These are phyloP conservation scores for Sporisorium exsertum DNA, from an alignment of 1,284 basidiomycete species.

Conservation along the genomic window DNA sequence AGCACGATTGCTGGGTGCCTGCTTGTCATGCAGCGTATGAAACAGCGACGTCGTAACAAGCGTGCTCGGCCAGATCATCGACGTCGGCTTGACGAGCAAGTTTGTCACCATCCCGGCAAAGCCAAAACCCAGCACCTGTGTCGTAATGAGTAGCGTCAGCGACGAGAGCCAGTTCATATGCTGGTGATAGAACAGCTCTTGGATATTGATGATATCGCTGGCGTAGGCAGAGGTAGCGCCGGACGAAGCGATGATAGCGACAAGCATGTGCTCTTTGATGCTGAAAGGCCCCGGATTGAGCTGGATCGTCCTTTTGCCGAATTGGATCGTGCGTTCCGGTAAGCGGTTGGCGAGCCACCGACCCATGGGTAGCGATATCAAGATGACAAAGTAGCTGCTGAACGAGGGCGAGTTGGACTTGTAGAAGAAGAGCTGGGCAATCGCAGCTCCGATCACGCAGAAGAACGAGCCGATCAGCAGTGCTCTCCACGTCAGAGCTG, in stretches of 20 bases:
- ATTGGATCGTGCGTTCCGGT: slow-evolving; percentile 63
- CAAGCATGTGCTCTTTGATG: slow-evolving; percentile 71
- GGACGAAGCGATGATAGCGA: slow-evolving; percentile 72
- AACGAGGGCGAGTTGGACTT: slow-evolving; percentile 71
- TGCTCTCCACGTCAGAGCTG: slow-evolving; percentile 73
- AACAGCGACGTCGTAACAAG: slow-evolving; percentile 73
- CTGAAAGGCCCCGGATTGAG: slow-evolving; percentile 73
- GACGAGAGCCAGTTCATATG: slow-evolving; percentile 63
- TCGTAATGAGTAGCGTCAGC: slow-evolving; percentile 65
- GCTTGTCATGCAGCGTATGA: slow-evolving; percentile 72
- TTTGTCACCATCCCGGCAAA: slow-evolving; percentile 67
- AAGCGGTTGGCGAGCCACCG: slow-evolving; percentile 68
- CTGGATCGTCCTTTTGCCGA: slow-evolving; percentile 62
- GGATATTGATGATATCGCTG: slow-evolving; percentile 69
- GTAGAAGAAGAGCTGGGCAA: slow-evolving; percentile 66
- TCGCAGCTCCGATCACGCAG: slow-evolving; percentile 73
- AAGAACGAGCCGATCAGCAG: slow-evolving; percentile 73
- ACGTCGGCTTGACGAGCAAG: slow-evolving; percentile 66
- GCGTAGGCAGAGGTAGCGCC: slow-evolving; percentile 70
- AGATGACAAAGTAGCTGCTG: slow-evolving; percentile 74
- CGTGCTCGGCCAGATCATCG: slow-evolving; percentile 71
- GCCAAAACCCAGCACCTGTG: slow-evolving; percentile 67
- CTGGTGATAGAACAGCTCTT: slow-evolving; percentile 67
- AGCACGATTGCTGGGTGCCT: slow-evolving; percentile 66
- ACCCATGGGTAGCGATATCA: slow-evolving; percentile 72